Evolutionary conservation across 768 basidiomycete genomes (phyloP), one percentile per base, ranked within the genome.

Genomic region (Boletus edulis): DNA sequence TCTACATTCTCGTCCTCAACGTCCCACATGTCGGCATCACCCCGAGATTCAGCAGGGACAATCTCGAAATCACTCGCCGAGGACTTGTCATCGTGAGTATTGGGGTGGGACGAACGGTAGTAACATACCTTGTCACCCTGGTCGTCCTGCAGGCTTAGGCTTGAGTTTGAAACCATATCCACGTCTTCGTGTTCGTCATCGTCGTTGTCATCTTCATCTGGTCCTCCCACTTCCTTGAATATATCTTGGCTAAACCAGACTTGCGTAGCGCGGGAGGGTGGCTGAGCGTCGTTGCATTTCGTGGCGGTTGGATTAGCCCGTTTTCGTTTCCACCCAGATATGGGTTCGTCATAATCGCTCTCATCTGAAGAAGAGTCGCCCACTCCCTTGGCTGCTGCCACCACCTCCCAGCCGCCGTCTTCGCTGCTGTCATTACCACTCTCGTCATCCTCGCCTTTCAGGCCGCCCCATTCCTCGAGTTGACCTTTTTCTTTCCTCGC

Each of bases 201-300:
- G 32, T 73, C 75, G 31, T 61, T 67, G 40, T 61, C 61, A 7
- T 64, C 67, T 31, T 73, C 75, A 32, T 62, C 63, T 14, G 75
- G 72, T 40, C 76, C 75, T 11, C 69, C 69, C 34, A 77, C 66
- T 6, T 68, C 79, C 47, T 84, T 80, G 77, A 99, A 99, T 42
- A 97, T 72, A 48, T 89, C 88, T 72, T 97, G 96, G 60, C 89
- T 87, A 73, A 98, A 99, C 97, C 97, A 99, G n/a, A 98, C 69
- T 62, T 87, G 81, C 3, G 94, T 82, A 43, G 85, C 78, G 44
- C 80, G 80, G 61, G 79, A 84, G 1, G 67, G 62, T 18, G 69
- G 57, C 17, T 76, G 75, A 34, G 83, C 24, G 11, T 48, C 29
- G 4, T 10, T 3, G 6, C 31, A 74, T 32, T 78, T 75, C 3